These are phyloP conservation scores for Penicillium sp. DNA, from an alignment of 2,329 filamentous ascomycete species.

Conservation along the genomic window DNA sequence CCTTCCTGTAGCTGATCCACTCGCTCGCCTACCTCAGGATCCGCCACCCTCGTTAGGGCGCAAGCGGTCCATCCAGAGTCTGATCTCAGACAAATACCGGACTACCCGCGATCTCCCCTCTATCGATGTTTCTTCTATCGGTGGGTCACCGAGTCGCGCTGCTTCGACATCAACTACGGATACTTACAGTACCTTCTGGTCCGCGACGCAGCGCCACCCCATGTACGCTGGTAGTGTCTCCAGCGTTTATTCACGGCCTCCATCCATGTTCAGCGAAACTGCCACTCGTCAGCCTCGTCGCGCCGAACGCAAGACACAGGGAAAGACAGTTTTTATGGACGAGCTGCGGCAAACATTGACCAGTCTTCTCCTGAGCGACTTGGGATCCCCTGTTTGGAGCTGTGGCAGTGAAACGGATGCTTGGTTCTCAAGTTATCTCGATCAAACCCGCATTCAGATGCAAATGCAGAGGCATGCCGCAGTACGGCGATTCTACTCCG, in stretches of 20 bases:
- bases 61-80: conserved; percentile 69
- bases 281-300: conserved; percentile 35
- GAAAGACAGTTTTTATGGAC: conserved; percentile 76
- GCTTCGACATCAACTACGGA: conserved; percentile 72
- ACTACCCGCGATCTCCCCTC: conserved; percentile 59
- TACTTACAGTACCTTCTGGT: conserved; percentile 83
- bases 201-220: conserved; percentile 71
- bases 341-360: conserved; percentile 78
- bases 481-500: conserved; percentile 42
- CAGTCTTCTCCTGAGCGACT: conserved; percentile 82
- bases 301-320: conserved; percentile 53
- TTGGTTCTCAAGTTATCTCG: conserved; percentile 68
- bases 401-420: conserved; percentile 88
- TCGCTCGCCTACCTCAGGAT: conserved; percentile 37
- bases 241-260: conserved; percentile 54
- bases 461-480: conserved; percentile 45
- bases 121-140: conserved; percentile 61
- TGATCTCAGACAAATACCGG: conserved; percentile 68
- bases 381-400: conserved; percentile 83
- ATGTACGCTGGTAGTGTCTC: conserved; percentile 65
- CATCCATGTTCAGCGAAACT: conserved; percentile 46
- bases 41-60: conserved; percentile 45
- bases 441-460: conserved; percentile 50
- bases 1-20: conserved; percentile 34
- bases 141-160: conserved; percentile 65